Evolutionary conservation across 2,329 filamentous ascomycete species (phyloP).

Genomic region (Emergomyces africanus): DNA sequence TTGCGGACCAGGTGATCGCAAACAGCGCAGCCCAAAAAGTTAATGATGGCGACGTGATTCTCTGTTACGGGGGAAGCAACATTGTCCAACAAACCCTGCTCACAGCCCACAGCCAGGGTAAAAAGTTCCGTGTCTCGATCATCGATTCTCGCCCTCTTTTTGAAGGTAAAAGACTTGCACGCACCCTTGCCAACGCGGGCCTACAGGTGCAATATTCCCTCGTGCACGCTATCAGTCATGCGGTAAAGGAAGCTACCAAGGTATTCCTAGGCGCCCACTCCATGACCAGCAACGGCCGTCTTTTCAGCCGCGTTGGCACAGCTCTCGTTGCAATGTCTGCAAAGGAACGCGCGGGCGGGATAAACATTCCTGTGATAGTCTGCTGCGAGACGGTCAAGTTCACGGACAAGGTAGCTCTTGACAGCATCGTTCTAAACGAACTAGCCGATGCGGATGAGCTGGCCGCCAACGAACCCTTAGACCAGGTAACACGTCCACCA

Average conservation of each 20-base stretch:
- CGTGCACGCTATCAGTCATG: constrained; percentile 62
- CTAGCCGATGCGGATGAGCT: constrained; percentile 64
- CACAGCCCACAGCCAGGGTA: constrained; percentile 55
- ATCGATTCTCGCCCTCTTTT: constrained; percentile 64
- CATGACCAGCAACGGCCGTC: constrained; percentile 86
- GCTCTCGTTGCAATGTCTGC: constrained; percentile 77
- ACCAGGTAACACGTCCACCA: constrained; percentile 7
- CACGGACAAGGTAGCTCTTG: constrained; percentile 74
- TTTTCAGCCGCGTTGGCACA: constrained; percentile 81
- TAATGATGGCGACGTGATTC: constrained; percentile 62
- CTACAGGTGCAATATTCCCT: constrained; percentile 71
- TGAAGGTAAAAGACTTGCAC: constrained; percentile 59
- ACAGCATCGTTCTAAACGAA: constrained; percentile 91
- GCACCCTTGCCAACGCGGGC: constrained; percentile 54
- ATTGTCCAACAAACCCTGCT: constrained; percentile 76
- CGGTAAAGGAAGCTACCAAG: constrained; percentile 57
- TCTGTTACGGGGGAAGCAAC: constrained; percentile 77
- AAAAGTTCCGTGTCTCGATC: constrained; percentile 69
- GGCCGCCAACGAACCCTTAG: constrained; percentile 15
- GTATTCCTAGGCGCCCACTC: constrained; percentile 81
- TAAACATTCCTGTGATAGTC: constrained; percentile 69
- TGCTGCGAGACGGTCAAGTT: constrained; percentile 96
- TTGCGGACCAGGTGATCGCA: constrained; percentile 77
- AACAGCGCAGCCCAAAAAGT: constrained; percentile 64
- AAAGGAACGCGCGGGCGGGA: constrained; percentile 41